phyloP scores from a whole-genome alignment of 2,329 filamentous ascomycete genomes.

The Ilyonectria destructans region DNA sequence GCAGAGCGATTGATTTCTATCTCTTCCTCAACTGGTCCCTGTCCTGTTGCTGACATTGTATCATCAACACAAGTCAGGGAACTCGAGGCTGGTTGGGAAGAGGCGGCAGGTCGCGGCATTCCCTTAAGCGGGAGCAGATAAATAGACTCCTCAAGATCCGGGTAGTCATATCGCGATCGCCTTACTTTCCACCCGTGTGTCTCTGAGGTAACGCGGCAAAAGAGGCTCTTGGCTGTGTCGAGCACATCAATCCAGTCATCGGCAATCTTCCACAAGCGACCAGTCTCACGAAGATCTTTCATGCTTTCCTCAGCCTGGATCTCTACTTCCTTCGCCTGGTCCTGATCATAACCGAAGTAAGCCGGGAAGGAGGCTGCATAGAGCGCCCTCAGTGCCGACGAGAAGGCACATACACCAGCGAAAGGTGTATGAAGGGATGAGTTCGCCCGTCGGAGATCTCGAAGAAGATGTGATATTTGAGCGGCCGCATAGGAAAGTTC shows the following conservation, averaged over 20 bases:
- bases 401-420: constrained; percentile 43
- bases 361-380: constrained; percentile 44
- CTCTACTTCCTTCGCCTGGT: constrained; percentile 24
- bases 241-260: constrained; percentile 48
- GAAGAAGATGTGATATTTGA: constrained; percentile 43
- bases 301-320: constrained; percentile 37
- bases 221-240: constrained; percentile 41
- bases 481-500: constrained; percentile 43
- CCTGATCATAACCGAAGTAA: constrained; percentile 38
- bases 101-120: constrained; percentile 42
- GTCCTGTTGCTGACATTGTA: neutral
- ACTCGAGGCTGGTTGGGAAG: constrained; percentile 1
- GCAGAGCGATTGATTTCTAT: neutral
- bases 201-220: constrained; percentile 28
- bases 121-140: constrained; percentile 44
- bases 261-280: constrained; percentile 42
- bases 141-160: constrained; percentile 45
- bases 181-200: constrained; percentile 23
- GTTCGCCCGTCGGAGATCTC: constrained; percentile 41
- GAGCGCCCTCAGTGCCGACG: constrained; percentile 34
- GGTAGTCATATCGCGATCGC: constrained; percentile 47
- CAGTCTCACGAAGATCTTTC: constrained; percentile 34
- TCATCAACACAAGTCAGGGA: neutral
- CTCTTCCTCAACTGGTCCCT: neutral
- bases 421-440: constrained; percentile 44